Base-by-base conservation (phyloP, 1,284 basidiomycete genomes). In the Dichomitus squalens region DNA sequence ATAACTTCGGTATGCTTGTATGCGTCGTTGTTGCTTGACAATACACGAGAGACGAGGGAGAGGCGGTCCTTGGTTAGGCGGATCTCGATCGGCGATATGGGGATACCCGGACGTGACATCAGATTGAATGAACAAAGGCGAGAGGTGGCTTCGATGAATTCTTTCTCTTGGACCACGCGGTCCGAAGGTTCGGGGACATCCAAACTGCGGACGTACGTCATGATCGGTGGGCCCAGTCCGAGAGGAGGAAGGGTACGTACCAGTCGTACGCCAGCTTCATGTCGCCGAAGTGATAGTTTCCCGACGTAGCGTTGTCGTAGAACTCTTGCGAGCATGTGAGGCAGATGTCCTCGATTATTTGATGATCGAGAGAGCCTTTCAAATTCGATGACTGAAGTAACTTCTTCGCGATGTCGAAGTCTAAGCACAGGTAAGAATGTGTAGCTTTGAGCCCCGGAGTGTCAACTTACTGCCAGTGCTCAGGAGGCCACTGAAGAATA, bases 211-310 rank as follows among this genome's bases (percentile, higher is more conserved):
- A 46, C 21, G 49, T 43, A 38, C 23, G 43, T 52, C 16, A 41
- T 18, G 27, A 59, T 51, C 18, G 12, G n/a, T 38, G 8, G 29
- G 35, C 44, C 52, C 48, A 48, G 40, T 54, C 33, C 64, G 53
- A 66, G 49, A 60, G 35, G 9, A 46, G 58, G 55, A 39, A 51
- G 9, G 38, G 33, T 35, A 70, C 83, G 70, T 71, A 96, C 95
- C 95, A 96, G 58, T 96, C 93, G 72, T 95, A 95, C 1, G 95
- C 95, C 38, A 94, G 77, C 73, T 94, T 96, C 95, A 98, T 97
- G 52, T 96, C 93, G 5, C 95, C 95, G 47, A 85, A 83, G 65
- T 94, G 91, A 68, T 94, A 90, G 68, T 97, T 98, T 3, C 93
- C 95, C 1, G 88, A 91, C 61, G 82, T 88, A 4, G 96, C 91